A percentile compares a stretch with the other conserved stretches of the same genome.
Conservation (phyloP, 1,284 basidiomycete genomes). For the Erythrobasidium hasegawianum region DNA sequence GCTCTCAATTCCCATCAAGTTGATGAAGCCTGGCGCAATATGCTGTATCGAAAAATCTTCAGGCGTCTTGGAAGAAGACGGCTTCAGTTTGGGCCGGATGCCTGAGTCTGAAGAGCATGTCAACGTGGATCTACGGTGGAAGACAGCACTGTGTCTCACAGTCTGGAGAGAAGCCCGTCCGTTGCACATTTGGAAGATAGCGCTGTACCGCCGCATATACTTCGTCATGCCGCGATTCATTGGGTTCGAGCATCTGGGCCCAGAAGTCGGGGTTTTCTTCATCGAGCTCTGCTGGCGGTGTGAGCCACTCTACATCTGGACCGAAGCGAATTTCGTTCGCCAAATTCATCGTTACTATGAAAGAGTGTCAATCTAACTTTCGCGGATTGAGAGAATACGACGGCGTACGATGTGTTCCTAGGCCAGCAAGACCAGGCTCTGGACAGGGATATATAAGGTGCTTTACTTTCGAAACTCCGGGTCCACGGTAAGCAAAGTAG, state of each 20-base stretch:
- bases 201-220: slow-evolving; percentile 57
- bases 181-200: slow-evolving; percentile 69
- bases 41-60: slow-evolving; percentile 67
- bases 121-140: background rate
- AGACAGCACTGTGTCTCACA: slow-evolving; percentile 53
- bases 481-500: slow-evolving; percentile 80
- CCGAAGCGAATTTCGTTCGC: slow-evolving; percentile 86
- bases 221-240: slow-evolving; percentile 62
- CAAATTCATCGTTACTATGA: slow-evolving; percentile 68
- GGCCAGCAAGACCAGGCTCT: slow-evolving; percentile 58
- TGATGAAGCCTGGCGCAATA: slow-evolving; percentile 59
- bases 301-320: slow-evolving; percentile 86
- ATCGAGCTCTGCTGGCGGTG: slow-evolving; percentile 51
- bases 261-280: slow-evolving; percentile 67
- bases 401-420: slow-evolving; percentile 78
- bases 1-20: slow-evolving; percentile 58
- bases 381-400: too few relatives aligned
- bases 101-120: slow-evolving; percentile 59
- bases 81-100: slow-evolving; percentile 80
- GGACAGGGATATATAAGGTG: slow-evolving; percentile 88
- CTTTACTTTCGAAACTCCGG: slow-evolving; percentile 61
- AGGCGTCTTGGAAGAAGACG: slow-evolving; percentile 71
- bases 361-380: background rate
- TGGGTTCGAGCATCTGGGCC: slow-evolving; percentile 64
- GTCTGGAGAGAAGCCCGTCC: slow-evolving; percentile 71